Evolutionary conservation across 257 asterid genomes (phyloP).

Genomic region (Eucommia ulmoides): DNA sequence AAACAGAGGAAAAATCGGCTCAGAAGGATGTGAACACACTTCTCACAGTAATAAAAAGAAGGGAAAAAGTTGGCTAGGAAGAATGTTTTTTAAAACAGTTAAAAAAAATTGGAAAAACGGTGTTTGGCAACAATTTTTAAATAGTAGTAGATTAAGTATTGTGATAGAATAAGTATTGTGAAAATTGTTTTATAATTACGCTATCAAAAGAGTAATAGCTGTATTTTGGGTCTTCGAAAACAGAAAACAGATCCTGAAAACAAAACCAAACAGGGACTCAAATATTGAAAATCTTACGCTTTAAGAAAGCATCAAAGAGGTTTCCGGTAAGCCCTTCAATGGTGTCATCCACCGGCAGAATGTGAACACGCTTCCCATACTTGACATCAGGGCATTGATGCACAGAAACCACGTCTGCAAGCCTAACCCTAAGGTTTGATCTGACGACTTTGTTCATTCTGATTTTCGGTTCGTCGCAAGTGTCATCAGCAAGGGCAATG

Average conservation of each 20-base stretch:
- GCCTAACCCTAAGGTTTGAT: conserved; percentile 67
- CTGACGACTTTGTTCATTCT: conserved; percentile 81
- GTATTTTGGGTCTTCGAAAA: too few species aligned
- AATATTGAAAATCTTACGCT: conserved; percentile 32
- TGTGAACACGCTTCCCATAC: conserved; percentile 80
- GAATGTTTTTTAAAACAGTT: neutral
- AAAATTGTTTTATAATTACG: too few species aligned
- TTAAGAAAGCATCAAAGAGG: conserved; percentile 60
- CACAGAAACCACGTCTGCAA: conserved; percentile 81
- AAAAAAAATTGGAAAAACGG: neutral
- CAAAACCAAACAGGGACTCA: neutral
- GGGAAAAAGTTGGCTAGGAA: neutral
- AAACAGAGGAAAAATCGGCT: conserved; percentile 4
- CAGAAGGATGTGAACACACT: conserved; percentile 3
- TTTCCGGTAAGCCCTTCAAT: conserved; percentile 74
- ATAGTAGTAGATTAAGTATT: too few species aligned
- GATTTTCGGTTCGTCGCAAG: conserved; percentile 66
- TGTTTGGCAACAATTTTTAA: too few species aligned
- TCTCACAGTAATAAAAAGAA: neutral
- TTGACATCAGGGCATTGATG: conserved; percentile 84
- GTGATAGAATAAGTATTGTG: too few species aligned
- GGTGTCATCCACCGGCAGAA: conserved; percentile 71
- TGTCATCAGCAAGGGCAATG: conserved; percentile 71
- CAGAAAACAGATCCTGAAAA: too few species aligned
- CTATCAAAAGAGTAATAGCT: too few species aligned